Evolutionary conservation across 306 rosid genomes (phyloP).

Genomic region (Prunus salicina): DNA sequence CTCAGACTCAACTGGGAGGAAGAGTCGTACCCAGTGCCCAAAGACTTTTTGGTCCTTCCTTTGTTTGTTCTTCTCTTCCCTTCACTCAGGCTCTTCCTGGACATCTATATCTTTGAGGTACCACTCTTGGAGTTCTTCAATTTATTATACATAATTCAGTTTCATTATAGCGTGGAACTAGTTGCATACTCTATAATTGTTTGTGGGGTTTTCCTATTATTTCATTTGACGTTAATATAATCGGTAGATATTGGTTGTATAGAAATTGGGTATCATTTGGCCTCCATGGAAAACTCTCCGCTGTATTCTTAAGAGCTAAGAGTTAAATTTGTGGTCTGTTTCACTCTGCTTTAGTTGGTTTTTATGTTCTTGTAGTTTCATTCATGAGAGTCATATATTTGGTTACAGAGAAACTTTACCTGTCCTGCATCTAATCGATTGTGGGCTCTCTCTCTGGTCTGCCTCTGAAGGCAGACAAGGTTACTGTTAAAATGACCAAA

Average conservation of each 20-base stretch:
- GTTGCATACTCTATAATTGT: background rate
- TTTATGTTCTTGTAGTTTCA: background rate
- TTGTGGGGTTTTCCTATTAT: background rate
- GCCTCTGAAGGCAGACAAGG: background rate
- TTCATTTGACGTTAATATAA: background rate
- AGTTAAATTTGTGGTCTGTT: background rate
- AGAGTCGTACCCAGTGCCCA: slow-evolving; percentile 26
- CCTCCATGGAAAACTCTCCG: background rate
- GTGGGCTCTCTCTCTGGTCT: no score
- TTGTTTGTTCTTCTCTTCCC: slow-evolving; percentile 32
- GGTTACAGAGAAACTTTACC: background rate
- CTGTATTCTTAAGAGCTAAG: background rate
- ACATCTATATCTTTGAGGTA: slow-evolving; percentile 33
- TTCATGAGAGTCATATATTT: background rate
- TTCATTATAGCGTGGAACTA: background rate
- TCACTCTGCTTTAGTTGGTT: background rate
- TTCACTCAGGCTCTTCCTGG: slow-evolving; percentile 32
- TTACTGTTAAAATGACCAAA: background rate
- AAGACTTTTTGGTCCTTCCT: slow-evolving; percentile 33
- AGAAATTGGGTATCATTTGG: background rate
- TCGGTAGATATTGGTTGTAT: background rate
- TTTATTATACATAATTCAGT: background rate
- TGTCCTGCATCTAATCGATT: no score
- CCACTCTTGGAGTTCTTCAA: background rate
- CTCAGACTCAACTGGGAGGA: slow-evolving; percentile 13